Base-by-base conservation (phyloP, 768 basidiomycete genomes). In the Suillus weaverae region DNA sequence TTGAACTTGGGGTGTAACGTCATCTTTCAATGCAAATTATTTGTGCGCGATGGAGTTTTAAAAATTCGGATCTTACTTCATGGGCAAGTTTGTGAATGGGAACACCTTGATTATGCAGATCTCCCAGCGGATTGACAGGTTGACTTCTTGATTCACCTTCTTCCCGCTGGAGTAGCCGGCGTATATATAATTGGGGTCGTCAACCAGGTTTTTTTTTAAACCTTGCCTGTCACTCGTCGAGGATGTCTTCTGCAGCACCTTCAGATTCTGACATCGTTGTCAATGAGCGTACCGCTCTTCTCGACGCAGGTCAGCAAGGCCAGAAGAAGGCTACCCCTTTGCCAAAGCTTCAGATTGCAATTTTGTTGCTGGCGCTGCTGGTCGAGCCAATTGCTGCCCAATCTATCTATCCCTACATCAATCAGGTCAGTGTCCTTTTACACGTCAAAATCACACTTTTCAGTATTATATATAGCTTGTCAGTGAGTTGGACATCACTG, bases 361-460 rank as follows among this genome's bases (percentile, higher is more conserved):
- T 84, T 30, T 69, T 85, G 57, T 66, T 85, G 57, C 71, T 84
- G 50, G 71, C 81, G 9, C 78, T 77, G 70, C 68, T 84, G 38
- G 77, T 80, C 20, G 85, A 86, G 70, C 83, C 85, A 18, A 78
- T 84, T 50, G 78, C 81, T 5, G 75, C 79, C 1, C 75, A 78
- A 38, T 82, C 77, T 35, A 85, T 85, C 48, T 80, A 80, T 51
- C 84, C 84, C 1, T 85, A 84, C 72, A 80, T 85, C 22, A 83
- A 83, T 62, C 80, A 85, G 71, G 83, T 80, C 4, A 2, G 65
- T 30, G 4, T 26, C 10, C 7, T 9, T 7, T 5, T 20, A 59
- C 14, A 8, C 3, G 4, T 41, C 20, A 26, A 7, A 38, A 33
- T 2, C 10, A 16, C 41, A 20, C 20, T 39, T n/a, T 18, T 18